Evolutionary conservation across 2,329 filamentous ascomycete genomes (phyloP), one percentile per base, ranked within the genome.

Genomic region (Trichoderma harzianum): DNA sequence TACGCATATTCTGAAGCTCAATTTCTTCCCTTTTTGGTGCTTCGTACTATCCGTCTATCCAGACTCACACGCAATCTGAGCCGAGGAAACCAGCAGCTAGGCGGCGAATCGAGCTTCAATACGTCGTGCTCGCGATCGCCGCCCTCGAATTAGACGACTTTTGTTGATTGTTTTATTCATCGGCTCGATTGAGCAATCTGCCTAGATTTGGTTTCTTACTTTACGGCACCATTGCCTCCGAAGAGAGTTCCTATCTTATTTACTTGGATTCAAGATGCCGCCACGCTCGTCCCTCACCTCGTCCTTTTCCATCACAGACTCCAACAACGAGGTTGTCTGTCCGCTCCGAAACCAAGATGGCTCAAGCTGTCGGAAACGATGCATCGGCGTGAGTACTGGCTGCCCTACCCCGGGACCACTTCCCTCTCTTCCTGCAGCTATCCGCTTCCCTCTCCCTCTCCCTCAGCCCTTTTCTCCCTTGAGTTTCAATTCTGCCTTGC

Each of bases 291-390:
- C 93, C 76, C 87, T 97, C 80, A 96, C 93, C 74, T 93, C 93
- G 80, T 96, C 94, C 76, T 97, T 97, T 83, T 95, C 94, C 76
- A 93, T 97, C 78, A 93, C 93, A 78, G 94, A 97, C 86, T 89
- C 92, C 82, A 95, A 93, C 83, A 97, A 97, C 83, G 95, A 98
- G 84, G 96, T 99, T 80, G 93, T 98, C 79, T 99, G 96, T 84
- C 96, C 96, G 76, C 86, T 99, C 83, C 91, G 91, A 80, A 98
- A 98, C 81, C 95, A 97, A 80, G 96, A 99, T 89, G 93, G 94
- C 82, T 97, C 95, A 77, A 94, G 92, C 85, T 99, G 96, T 86
- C 92, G 95, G 82, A 99, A 99, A 87, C 90, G 95, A 86, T 99
- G 96, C 86, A 91, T 97, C 80, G 96, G 96, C 84, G 96, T 98